These are phyloP conservation scores for Xylariomycetidae sp. DNA, from an alignment of 2,329 filamentous ascomycete species.

Conservation along the genomic window DNA sequence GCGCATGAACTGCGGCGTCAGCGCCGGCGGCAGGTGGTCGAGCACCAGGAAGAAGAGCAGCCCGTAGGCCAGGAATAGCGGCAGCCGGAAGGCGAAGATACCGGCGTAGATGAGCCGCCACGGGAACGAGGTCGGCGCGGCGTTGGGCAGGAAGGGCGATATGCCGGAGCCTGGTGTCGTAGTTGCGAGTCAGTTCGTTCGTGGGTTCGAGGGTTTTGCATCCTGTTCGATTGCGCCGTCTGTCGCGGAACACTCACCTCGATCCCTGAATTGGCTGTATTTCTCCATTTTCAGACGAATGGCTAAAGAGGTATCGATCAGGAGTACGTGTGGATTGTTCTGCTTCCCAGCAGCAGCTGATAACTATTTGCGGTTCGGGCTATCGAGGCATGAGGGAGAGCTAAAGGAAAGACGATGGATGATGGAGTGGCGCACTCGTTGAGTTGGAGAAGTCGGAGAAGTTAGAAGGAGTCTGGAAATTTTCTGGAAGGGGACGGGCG, in stretches of 20 bases:
- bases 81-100: slow-evolving; percentile 76
- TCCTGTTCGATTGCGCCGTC: no score
- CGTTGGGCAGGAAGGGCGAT: slow-evolving; percentile 85
- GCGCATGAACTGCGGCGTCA: slow-evolving; percentile 52
- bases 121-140: slow-evolving; percentile 56
- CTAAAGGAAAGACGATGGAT: no score
- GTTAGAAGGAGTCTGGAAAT: no score
- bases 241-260: no score
- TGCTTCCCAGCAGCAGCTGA: background rate
- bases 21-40: slow-evolving; percentile 67
- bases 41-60: slow-evolving; percentile 67
- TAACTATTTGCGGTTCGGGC: background rate
- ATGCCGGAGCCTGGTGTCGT: slow-evolving; percentile 73
- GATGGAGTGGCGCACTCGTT: no score
- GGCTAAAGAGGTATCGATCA: background rate
- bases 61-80: slow-evolving; percentile 64
- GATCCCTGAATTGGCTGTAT: slow-evolving; percentile 86
- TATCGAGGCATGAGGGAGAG: slow-evolving; percentile 4
- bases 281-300: slow-evolving; percentile 67
- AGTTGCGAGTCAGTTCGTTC: slow-evolving; percentile 2
- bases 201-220: no score
- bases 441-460: no score
- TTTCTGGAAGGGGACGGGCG: no score
- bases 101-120: slow-evolving; percentile 60
- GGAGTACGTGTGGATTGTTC: background rate